phyloP scores from a whole-genome alignment of 2,329 filamentous ascomycete species.

The Ophiosphaerella herpotricha region DNA sequence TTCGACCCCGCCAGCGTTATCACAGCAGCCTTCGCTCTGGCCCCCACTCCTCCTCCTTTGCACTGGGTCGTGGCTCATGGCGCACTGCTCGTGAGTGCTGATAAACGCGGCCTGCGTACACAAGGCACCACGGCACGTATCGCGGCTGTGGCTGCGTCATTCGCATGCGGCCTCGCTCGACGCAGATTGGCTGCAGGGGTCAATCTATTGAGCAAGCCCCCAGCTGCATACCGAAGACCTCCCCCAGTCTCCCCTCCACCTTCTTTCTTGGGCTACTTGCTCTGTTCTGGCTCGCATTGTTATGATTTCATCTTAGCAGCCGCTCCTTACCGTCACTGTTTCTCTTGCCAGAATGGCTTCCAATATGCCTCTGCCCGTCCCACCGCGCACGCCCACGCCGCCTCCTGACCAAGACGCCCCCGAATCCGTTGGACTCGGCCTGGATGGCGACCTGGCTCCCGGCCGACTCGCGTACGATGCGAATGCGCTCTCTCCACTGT shows the following conservation, averaged over 20 bases:
- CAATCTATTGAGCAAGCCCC: slow-evolving; percentile 14
- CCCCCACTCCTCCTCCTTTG: too few species aligned
- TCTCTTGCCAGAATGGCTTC: slow-evolving; percentile 59
- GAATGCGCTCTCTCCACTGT: slow-evolving; percentile 47
- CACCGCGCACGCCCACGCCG: slow-evolving; percentile 68
- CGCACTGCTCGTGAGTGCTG: too few species aligned
- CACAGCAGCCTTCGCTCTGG: too few species aligned
- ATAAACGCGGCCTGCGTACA: neutral
- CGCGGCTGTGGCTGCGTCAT: slow-evolving; percentile 8
- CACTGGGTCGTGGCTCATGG: too few species aligned
- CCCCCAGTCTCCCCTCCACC: slow-evolving; percentile 29
- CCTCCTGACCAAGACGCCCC: slow-evolving; percentile 58
- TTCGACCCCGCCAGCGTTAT: too few species aligned
- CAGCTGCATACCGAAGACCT: slow-evolving; percentile 27
- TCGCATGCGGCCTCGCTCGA: slow-evolving; percentile 18
- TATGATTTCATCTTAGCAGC: slow-evolving; percentile 19
- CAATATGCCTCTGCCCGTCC: slow-evolving; percentile 61
- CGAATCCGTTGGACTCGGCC: slow-evolving; percentile 38
- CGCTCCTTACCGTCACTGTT: slow-evolving; percentile 23
- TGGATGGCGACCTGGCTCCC: slow-evolving; percentile 36
- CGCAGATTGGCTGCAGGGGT: slow-evolving; percentile 24
- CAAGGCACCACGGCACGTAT: slow-evolving; percentile 4
- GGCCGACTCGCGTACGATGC: slow-evolving; percentile 32
- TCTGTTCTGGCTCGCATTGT: slow-evolving; percentile 10
- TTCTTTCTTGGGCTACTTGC: slow-evolving; percentile 19